Evolutionary conservation across 2,329 filamentous ascomycete species (phyloP).

Genomic region (Lasiodiplodia gonubiensis): DNA sequence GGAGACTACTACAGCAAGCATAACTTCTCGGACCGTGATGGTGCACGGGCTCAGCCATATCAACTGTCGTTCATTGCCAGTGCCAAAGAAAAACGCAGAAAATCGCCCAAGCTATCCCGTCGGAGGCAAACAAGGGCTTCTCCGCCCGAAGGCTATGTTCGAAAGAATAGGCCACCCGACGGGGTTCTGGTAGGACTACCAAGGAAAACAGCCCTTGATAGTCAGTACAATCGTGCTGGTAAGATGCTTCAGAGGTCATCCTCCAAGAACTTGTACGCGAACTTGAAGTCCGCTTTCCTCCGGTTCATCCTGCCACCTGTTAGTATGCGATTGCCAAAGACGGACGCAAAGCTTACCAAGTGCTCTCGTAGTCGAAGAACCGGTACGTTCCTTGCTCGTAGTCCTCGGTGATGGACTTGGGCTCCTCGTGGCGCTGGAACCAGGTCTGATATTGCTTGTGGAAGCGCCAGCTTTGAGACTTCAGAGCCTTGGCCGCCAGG

Average conservation of each 20-base stretch:
- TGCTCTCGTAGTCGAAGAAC: constrained; percentile 99
- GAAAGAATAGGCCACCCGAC: neutral
- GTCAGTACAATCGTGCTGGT: neutral
- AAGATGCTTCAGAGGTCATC: constrained; percentile 71
- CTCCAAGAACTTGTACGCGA: constrained; percentile 96
- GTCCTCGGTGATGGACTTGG: constrained; percentile 97
- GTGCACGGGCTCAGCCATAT: neutral
- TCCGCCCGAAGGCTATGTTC: neutral
- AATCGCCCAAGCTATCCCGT: neutral
- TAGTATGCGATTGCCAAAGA: constrained; percentile 33
- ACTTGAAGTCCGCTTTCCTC: constrained; percentile 96
- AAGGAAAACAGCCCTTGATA: neutral
- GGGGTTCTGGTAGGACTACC: neutral
- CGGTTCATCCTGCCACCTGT: constrained; percentile 86
- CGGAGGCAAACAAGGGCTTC: neutral
- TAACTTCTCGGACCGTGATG: constrained; percentile 16
- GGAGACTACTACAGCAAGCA: constrained; percentile 23
- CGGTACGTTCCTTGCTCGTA: constrained; percentile 98
- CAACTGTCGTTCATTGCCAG: constrained; percentile 8
- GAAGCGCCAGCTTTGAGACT: constrained; percentile 98
- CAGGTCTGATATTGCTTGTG: constrained; percentile 99
- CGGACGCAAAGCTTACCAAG: constrained; percentile 71
- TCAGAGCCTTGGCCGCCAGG: constrained; percentile 92
- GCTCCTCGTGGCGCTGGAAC: constrained; percentile 98
- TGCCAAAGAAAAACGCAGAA: constrained; percentile 20